These are phyloP conservation scores for Protomyces inouyei DNA, from an alignment of 1,139 yeast genomes.

Conservation along the genomic window DNA sequence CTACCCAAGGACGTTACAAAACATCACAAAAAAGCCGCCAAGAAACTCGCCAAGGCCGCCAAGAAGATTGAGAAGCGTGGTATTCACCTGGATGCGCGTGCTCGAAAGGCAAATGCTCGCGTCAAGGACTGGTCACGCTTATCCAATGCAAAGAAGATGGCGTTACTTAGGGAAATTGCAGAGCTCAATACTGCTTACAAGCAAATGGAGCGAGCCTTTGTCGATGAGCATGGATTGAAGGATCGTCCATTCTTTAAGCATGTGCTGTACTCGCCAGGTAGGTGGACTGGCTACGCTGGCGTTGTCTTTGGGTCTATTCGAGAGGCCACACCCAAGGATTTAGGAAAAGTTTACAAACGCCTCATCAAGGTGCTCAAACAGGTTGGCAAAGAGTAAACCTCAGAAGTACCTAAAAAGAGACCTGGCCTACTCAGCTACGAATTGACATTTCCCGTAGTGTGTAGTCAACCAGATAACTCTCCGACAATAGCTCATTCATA, in stretches of 20 bases:
- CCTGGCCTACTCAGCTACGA: not conserved
- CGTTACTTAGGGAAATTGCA: conserved; percentile 17
- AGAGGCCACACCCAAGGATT: conserved; percentile 5
- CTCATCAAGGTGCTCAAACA: conserved; percentile 3
- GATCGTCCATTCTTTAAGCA: conserved; percentile 83
- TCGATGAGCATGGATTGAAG: conserved; percentile 59
- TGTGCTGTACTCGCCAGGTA: conserved; percentile 72
- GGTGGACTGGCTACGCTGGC: conserved; percentile 15
- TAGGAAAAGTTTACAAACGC: not conserved
- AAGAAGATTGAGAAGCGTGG: conserved; percentile 2
- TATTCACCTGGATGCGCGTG: conserved; percentile 1
- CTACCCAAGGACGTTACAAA: not conserved
- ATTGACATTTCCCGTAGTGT: conserved; percentile 59
- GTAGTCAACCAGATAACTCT: conserved; percentile 78
- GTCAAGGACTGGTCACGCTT: conserved; percentile 7
- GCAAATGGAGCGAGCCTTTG: conserved; percentile 62
- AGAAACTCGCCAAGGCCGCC: not conserved
- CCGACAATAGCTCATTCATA: conserved; percentile 73
- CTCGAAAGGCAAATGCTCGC: conserved; percentile 1
- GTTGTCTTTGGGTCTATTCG: conserved; percentile 21
- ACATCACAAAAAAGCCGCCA: not conserved
- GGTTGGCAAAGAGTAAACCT: conserved; percentile 2
- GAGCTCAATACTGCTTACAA: conserved; percentile 37
- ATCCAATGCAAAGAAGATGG: conserved; percentile 3
- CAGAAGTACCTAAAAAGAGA: too few species aligned